A percentile compares a stretch with the other conserved stretches of the same genome.
These are phyloP conservation scores for Aureobasidium pullulans DNA, from an alignment of 2,329 filamentous ascomycete genomes.

Conservation along the genomic window DNA sequence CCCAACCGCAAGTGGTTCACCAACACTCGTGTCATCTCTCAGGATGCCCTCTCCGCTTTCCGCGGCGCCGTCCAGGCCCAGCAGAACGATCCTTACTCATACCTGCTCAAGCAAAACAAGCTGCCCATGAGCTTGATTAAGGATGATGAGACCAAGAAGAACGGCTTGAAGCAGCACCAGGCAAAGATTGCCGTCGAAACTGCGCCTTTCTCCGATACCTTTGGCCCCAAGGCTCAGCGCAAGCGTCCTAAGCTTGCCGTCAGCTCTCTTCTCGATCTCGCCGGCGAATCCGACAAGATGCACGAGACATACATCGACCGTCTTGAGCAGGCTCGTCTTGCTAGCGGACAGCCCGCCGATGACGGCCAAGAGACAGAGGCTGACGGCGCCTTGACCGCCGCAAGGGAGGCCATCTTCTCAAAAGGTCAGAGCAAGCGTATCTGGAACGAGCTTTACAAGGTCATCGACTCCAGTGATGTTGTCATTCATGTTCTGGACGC, in stretches of 20 bases:
- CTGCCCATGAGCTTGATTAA: constrained; percentile 90
- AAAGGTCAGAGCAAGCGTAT: constrained; percentile 95
- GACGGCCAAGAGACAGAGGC: constrained; percentile 25
- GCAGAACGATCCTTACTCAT: constrained; percentile 82
- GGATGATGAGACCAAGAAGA: constrained; percentile 57
- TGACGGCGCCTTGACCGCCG: constrained; percentile 36
- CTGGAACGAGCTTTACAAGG: constrained; percentile 90
- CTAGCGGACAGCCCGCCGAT: constrained; percentile 63
- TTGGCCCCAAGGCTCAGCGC: constrained; percentile 86
- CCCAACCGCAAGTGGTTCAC: constrained; percentile 98
- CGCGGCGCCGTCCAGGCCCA: constrained; percentile 87
- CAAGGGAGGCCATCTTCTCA: constrained; percentile 68
- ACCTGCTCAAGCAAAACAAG: constrained; percentile 95
- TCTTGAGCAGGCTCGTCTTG: constrained; percentile 66
- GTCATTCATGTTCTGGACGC: constrained; percentile 92
- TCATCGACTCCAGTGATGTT: constrained; percentile 92
- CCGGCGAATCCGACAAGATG: constrained; percentile 69
- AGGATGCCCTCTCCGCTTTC: constrained; percentile 80
- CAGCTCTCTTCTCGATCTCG: constrained; percentile 73
- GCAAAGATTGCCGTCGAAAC: constrained; percentile 92
- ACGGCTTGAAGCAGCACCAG: constrained; percentile 83
- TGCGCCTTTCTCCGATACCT: constrained; percentile 77
- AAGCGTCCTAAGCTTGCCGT: constrained; percentile 88
- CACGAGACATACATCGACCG: constrained; percentile 76
- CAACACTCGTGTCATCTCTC: constrained; percentile 84